Conservation (phyloP, 768 basidiomycete genomes). For the Serendipita indica region DNA sequence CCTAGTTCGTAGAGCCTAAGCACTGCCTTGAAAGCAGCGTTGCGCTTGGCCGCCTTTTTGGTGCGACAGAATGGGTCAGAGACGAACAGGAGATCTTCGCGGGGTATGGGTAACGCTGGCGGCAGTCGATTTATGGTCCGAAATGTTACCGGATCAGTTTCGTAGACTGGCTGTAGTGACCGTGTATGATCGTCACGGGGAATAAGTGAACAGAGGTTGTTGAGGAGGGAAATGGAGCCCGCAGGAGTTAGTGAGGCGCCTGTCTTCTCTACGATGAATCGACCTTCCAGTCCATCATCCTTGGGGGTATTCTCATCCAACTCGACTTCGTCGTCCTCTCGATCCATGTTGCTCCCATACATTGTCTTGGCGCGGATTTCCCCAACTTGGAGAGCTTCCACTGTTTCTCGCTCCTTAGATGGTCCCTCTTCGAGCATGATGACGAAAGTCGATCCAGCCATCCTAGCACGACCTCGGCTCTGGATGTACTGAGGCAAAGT, state of each 20-base stretch:
- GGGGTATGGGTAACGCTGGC: constrained; percentile 43
- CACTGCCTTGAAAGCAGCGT: constrained; percentile 67
- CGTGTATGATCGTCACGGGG: constrained; percentile 58
- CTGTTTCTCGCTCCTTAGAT: constrained; percentile 38
- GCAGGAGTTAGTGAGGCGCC: constrained; percentile 72
- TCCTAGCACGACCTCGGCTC: constrained; percentile 74
- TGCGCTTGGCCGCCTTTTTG: constrained; percentile 72
- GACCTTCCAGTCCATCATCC: constrained; percentile 28
- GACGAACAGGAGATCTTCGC: constrained; percentile 36
- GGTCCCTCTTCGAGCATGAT: constrained; percentile 63
- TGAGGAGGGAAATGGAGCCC: constrained; percentile 53
- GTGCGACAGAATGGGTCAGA: constrained; percentile 39
- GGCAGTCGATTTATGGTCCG: constrained; percentile 48
- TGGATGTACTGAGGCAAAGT: constrained; percentile 83
- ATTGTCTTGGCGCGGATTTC: constrained; percentile 51
- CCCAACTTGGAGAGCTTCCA: constrained; percentile 39
- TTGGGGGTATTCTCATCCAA: constrained; percentile 31
- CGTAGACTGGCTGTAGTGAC: constrained; percentile 42
- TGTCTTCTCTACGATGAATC: constrained; percentile 54
- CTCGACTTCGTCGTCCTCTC: constrained; percentile 20
- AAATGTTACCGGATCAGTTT: constrained; percentile 35
- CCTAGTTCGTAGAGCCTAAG: constrained; percentile 50
- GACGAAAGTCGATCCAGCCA: constrained; percentile 58
- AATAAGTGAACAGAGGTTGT: constrained; percentile 63
- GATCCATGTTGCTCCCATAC: constrained; percentile 38